Conservation (phyloP, 148 eudicot genomes). For the Camellia lanceoleosa region DNA sequence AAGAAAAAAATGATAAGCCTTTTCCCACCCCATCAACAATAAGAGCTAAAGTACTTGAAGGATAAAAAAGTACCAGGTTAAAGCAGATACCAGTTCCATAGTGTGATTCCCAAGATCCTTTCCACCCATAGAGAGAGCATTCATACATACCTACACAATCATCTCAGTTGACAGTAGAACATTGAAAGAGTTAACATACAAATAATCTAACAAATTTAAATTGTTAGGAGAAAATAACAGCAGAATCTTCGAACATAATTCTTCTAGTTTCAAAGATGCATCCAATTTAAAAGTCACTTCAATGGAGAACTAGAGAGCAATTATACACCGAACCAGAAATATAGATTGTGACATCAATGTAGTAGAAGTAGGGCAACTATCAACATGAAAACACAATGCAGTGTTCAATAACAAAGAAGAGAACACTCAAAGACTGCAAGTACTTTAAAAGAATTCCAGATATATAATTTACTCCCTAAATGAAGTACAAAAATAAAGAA, state of each 20-base stretch:
- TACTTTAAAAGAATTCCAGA: no score
- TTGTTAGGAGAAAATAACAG: neutral
- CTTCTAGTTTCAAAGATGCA: neutral
- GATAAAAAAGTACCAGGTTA: slow-evolving; percentile 47
- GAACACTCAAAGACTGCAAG: neutral
- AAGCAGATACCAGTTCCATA: slow-evolving; percentile 65
- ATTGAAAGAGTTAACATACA: neutral
- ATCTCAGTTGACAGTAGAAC: slow-evolving; percentile 3
- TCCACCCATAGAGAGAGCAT: slow-evolving; percentile 37
- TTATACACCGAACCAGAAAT: neutral
- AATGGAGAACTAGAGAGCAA: neutral
- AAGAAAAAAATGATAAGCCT: slow-evolving; percentile 1
- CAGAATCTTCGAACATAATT: neutral
- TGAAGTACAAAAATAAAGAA: neutral
- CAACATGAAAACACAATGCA: neutral
- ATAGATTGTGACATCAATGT: neutral
- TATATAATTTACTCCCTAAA: no score
- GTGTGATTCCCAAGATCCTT: slow-evolving; percentile 26
- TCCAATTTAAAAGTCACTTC: slow-evolving; percentile 4
- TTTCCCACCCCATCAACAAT: neutral
- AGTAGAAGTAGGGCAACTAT: neutral
- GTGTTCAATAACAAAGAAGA: neutral
- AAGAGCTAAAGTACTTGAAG: neutral
- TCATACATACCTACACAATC: slow-evolving; percentile 48
- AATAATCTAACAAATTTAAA: neutral